These are phyloP conservation scores for Pyrenopolyporus hunteri DNA, from an alignment of 495 filamentous ascomycete species.

Conservation along the genomic window DNA sequence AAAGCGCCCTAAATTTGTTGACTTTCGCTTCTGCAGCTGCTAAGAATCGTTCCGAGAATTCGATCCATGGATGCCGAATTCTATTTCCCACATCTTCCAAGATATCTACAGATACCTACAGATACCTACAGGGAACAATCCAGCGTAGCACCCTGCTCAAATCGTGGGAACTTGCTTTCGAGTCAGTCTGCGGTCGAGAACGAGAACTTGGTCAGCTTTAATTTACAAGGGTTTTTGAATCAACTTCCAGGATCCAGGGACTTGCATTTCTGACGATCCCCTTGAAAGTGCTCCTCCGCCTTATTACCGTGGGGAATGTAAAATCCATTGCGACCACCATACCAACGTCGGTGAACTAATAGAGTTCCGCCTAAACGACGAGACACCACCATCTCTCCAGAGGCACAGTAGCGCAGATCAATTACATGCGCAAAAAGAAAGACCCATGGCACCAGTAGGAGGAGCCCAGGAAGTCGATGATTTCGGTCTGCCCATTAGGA, in stretches of 20 bases:
- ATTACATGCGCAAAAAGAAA: conserved; percentile 39
- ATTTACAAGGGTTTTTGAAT: conserved; percentile 21
- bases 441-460: conserved; percentile 45
- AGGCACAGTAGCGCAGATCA: conserved; percentile 9
- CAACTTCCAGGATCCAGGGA: conserved; percentile 16
- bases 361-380: conserved; percentile 21
- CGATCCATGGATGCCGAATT: neutral
- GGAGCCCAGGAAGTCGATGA: conserved; percentile 57
- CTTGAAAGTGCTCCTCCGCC: conserved; percentile 21
- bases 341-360: conserved; percentile 20
- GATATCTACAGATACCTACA: neutral
- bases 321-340: conserved; percentile 24
- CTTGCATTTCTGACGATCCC: conserved; percentile 29
- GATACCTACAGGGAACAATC: neutral
- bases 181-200: conserved; percentile 6
- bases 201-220: neutral
- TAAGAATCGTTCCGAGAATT: conserved; percentile 1
- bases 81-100: neutral
- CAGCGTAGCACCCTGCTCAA: neutral
- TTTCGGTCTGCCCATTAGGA: conserved; percentile 60
- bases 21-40: conserved; percentile 7
- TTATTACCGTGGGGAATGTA: conserved; percentile 36
- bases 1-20: conserved; percentile 25
- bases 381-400: conserved; percentile 2
- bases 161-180: neutral